Base-by-base conservation (phyloP, 1,284 basidiomycete species). In the Neonothopanus nambi region DNA sequence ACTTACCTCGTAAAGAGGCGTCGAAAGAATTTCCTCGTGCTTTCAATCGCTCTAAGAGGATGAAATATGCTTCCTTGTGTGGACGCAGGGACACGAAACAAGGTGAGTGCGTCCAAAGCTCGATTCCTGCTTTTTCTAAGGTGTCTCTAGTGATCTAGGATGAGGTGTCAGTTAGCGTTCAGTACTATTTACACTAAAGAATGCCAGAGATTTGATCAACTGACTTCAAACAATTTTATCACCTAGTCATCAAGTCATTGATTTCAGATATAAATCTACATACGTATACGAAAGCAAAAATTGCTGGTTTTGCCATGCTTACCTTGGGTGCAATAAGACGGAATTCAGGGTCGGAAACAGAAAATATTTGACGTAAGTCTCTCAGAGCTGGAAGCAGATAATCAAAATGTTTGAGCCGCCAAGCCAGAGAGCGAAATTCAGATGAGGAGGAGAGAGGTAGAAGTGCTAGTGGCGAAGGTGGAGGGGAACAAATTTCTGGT, bases 1-100 rank as follows among this genome's bases (percentile, higher is more conserved):
- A 52, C 49, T 42, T 21, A 59, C 57, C 28, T 33, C 26, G 55
- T 20, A 57, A 38, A 20, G 39, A 35, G 8, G 39, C 6, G 23
- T 48, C 21, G 13, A 52, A 24, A 20, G 54, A 52, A 33, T 42
- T 28, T 30, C 26, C 24, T 18, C 51, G 35, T 28, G 30, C 43
- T 39, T 44, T 39, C 9, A 59, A 38, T 7, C 51, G 35, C 35
- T 51, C 50, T 12, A 59, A 35, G 17, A 59, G 47, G 39, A 38
- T 47, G 37, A 57, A 59, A 28, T 57, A 59, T 17, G 51, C 47
- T 33, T 42, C 38, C 48, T 59, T 57, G 37, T 59, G 53, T 9
- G 43, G 37, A 3, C 42, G 33, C 6, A 57, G 50, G 12, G 41
- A 30, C 11, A 48, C 45, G 21, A 56, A 41, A 30, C 58, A 59